A percentile compares a stretch with the other conserved stretches of the same genome.
Evolutionary conservation across 495 filamentous ascomycete genomes (phyloP).

Genomic region (Podospora australis): DNA sequence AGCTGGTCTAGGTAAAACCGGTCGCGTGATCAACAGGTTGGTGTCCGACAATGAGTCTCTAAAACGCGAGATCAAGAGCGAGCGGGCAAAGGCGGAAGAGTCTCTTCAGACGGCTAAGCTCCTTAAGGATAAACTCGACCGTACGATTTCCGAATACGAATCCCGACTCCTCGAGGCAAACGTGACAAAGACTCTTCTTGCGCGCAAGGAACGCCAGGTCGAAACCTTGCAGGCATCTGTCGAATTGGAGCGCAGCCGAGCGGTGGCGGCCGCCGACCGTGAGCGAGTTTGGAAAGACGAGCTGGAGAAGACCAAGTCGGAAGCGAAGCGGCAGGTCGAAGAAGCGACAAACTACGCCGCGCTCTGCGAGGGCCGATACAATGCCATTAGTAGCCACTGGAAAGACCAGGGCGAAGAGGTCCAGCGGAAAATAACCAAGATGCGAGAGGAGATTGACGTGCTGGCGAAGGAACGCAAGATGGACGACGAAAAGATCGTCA

Average conservation of each 20-base stretch:
- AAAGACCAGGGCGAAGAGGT: constrained; percentile 58
- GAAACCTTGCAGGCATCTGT: constrained; percentile 63
- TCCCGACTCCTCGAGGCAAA: constrained; percentile 63
- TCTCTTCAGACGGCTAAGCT: constrained; percentile 64
- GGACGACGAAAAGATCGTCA: constrained; percentile 53
- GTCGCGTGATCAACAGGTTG: constrained; percentile 84
- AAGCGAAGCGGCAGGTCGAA: constrained; percentile 55
- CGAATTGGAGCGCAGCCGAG: constrained; percentile 58
- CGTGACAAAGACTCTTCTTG: constrained; percentile 61
- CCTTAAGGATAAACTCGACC: constrained; percentile 66
- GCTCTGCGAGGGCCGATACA: constrained; percentile 58
- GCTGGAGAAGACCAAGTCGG: constrained; percentile 54
- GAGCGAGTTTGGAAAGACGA: constrained; percentile 58
- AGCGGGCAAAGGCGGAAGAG: constrained; percentile 66
- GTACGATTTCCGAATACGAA: constrained; percentile 59
- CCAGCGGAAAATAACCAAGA: constrained; percentile 42
- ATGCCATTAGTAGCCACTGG: constrained; percentile 62
- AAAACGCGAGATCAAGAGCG: constrained; percentile 70
- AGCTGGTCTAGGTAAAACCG: constrained; percentile 78
- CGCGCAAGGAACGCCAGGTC: constrained; percentile 73
- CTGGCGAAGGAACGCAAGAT: constrained; percentile 44
- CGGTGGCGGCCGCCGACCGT: constrained; percentile 49
- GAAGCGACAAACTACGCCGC: constrained; percentile 52
- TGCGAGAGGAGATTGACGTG: constrained; percentile 45
- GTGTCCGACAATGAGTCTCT: constrained; percentile 84